Evolutionary conservation across 306 rosid genomes (phyloP).

Genomic region (Dalbergia oliveri): DNA sequence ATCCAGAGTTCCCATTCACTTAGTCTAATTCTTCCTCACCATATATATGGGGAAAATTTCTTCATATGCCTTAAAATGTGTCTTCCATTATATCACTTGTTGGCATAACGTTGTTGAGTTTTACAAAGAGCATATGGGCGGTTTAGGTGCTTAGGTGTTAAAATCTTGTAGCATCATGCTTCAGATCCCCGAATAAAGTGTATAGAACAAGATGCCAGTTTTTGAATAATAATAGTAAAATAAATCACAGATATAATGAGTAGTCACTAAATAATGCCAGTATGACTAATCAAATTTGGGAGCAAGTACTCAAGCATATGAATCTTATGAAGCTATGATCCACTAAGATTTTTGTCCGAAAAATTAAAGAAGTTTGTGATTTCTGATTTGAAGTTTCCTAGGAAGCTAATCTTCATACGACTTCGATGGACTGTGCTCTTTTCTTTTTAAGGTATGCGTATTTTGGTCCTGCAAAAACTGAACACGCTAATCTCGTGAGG

Average conservation of each 20-base stretch:
- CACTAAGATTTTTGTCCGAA: neutral
- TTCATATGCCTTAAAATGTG: no score
- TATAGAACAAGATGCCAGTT: neutral
- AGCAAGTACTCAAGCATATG: slow-evolving; percentile 21
- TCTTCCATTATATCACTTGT: no score
- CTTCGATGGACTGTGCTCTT: neutral
- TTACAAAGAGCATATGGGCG: neutral
- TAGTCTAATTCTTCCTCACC: no score
- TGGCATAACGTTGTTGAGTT: neutral
- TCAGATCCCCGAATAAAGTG: neutral
- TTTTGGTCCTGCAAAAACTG: neutral
- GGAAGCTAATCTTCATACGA: neutral
- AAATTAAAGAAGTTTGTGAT: neutral
- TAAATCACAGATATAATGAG: neutral
- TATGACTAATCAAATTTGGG: neutral
- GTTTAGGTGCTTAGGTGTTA: neutral
- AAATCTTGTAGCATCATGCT: neutral
- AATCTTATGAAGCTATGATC: slow-evolving; percentile 6
- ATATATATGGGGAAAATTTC: no score
- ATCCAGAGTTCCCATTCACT: no score
- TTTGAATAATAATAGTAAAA: slow-evolving; percentile 22
- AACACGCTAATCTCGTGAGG: neutral
- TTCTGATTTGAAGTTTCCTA: slow-evolving; percentile 36
- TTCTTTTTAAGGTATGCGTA: neutral
- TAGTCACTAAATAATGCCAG: neutral